Evolutionary conservation across 2,329 filamentous ascomycete species (phyloP), one percentile per base, ranked within the genome.

Genomic region (Cadophora sp.): DNA sequence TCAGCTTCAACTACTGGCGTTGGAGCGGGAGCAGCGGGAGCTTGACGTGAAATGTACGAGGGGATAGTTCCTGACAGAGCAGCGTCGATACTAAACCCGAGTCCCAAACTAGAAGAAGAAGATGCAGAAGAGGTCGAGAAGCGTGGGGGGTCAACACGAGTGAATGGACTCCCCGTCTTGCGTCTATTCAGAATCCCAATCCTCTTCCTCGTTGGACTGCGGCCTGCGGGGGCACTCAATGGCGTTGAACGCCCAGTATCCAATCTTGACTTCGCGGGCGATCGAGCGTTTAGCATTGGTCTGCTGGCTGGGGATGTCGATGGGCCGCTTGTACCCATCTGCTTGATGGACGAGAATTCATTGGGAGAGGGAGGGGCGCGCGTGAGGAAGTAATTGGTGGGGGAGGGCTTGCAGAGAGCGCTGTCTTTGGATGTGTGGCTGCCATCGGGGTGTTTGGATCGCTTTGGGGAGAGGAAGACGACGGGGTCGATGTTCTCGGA

Each of bases 11-110:
- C 41, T 18, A 50, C 51, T 22, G 47, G 11, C 16, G 20, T 36
- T 1, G 55, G 51, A 39, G 33, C 20, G 1, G 70, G 27, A 30
- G 70, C 66, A 50, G 70, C 65, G 47, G 78, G 73, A 71, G 66
- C 72, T 76, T 66, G 78, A 71, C n/a, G 76, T 61, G 73, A 24
- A 82, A 84, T 55, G 83, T 90, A 90, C 69, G 83, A 83, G 6
- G 90, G 82, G 63, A 94, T 87, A 33, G 91, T 93, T 59, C 91
- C 91, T 77, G 87, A 91, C 70, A 96, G 86, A 3, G 93, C 94
- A 27, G 92, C 91, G 76, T 96, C 91, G 67, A 97, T 89, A 62
- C 91, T 94, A 80, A 97, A 96, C 0, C 93, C 92, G 1, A 76
- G 61, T 3, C 71, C 70, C 27, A 30, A 9, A 39, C 36, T 39